Evolutionary conservation across 164 flowering plant species (phyloP), one percentile per base, ranked within the genome.

Genomic region (Nelumbo lutea): DNA sequence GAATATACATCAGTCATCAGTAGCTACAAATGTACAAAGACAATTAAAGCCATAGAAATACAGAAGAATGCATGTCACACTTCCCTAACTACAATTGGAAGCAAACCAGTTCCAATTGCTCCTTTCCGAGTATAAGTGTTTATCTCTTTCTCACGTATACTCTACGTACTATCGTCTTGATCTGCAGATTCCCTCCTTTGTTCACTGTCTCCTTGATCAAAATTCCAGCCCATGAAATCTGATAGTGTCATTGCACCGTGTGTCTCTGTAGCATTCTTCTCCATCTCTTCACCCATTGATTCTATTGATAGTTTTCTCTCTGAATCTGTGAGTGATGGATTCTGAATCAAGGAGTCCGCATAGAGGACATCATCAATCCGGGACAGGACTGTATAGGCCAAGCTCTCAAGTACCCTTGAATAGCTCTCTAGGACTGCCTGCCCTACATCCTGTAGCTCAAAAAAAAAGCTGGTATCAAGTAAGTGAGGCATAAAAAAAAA

Each of bases 211-310:
- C 45, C 80, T 62, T 80, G 77, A 10, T 79, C 88, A 47, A 70
- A 0, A 13, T 75, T 59, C 95, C 95, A 90, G 2, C 96, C 96
- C 91, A 91, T 87, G 85, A 92, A 89, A 61, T 95, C 97, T 13
- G 82, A 85, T 14, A 95, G 80, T n/a, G 97, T 92, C 85, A 83
- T 83, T 6, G 93, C 81, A 38, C 73, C 59, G 1, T 84, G 87
- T 2, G 88, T 64, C 11, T 76, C 88, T 52, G 72, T 53, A 13
- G 78, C n/a, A 61, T 52, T 77, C 69, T 68, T 81, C 57, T 80
- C 84, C 4, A 62, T 42, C 50, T 84, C 85, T 74, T 79, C 87
- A 14, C 64, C 68, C 6, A 76, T 43, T 41, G 81, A 56, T 61
- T 70, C 80, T 9, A 39, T 55, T 45, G 72, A 51, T 2, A 59